A percentile compares a stretch with the other conserved stretches of the same genome.
phyloP scores from a whole-genome alignment of 129 eudicot species.

The sunflower (Helianthus annuus) region DNA sequence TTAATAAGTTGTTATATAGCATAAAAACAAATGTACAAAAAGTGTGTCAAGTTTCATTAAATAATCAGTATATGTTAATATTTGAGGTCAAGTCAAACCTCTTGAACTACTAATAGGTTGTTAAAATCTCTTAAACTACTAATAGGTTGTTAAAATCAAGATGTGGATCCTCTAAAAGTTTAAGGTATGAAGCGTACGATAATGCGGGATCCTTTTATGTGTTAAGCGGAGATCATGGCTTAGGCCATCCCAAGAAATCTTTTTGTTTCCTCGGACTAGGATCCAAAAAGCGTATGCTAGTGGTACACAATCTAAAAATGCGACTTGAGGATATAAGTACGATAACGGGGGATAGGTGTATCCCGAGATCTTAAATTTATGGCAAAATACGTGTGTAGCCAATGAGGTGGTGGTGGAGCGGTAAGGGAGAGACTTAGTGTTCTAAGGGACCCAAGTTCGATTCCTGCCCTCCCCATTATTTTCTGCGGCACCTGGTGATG shows the following conservation, averaged over 20 bases:
- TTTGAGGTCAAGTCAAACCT: slow-evolving; percentile 13
- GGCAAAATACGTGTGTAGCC: too few relatives aligned
- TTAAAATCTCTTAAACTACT: background rate
- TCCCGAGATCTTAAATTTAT: too few relatives aligned
- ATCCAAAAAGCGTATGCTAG: slow-evolving; percentile 7
- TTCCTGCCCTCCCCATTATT: too few relatives aligned
- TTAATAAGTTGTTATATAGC: too few relatives aligned
- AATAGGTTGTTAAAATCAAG: slow-evolving; percentile 23
- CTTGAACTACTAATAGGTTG: slow-evolving; percentile 12
- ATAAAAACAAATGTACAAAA: too few relatives aligned
- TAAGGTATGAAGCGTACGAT: slow-evolving; percentile 28
- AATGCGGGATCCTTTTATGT: slow-evolving; percentile 15
- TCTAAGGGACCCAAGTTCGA: too few relatives aligned
- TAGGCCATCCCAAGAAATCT: slow-evolving; percentile 18
- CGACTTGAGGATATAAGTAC: background rate
- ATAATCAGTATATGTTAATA: background rate
- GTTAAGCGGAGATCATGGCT: slow-evolving; percentile 36
- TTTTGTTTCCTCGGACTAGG: slow-evolving; percentile 16
- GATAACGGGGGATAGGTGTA: too few relatives aligned
- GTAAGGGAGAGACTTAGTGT: too few relatives aligned
- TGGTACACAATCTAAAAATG: background rate
- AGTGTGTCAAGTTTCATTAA: background rate
- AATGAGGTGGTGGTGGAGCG: too few relatives aligned
- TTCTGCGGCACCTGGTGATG: too few relatives aligned
- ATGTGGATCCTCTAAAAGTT: slow-evolving; percentile 18